Evolutionary conservation across 2,329 filamentous ascomycete genomes (phyloP).

Genomic region (Trematosphaeria pertusa): DNA sequence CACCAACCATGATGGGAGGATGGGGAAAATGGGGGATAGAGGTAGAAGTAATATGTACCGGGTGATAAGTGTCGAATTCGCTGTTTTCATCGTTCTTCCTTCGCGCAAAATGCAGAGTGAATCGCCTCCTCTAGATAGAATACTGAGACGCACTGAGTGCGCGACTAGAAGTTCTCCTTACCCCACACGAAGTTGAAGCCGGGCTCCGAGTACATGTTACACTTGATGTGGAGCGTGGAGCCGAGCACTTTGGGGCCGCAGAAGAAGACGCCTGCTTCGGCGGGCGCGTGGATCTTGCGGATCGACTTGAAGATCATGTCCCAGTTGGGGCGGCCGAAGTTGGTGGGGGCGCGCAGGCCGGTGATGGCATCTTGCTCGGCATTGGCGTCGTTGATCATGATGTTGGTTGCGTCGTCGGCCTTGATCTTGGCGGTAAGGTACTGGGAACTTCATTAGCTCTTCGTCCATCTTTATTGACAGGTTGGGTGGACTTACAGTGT

Average conservation of each 20-base stretch:
- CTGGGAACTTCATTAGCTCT: slow-evolving; percentile 38
- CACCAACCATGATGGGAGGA: slow-evolving; percentile 1
- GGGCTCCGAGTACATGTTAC: slow-evolving; percentile 86
- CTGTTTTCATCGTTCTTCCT: background rate
- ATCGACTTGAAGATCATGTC: slow-evolving; percentile 88
- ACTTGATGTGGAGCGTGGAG: slow-evolving; percentile 79
- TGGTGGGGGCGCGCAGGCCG: slow-evolving; percentile 80
- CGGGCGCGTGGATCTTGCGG: slow-evolving; percentile 67
- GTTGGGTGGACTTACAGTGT: slow-evolving; percentile 61
- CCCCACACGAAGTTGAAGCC: slow-evolving; percentile 74
- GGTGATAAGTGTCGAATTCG: slow-evolving; percentile 6
- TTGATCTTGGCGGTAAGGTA: slow-evolving; percentile 90
- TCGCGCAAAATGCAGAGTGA: background rate
- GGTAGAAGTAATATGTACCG: slow-evolving; percentile 24
- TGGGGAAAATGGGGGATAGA: too few species aligned
- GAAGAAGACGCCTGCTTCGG: slow-evolving; percentile 66
- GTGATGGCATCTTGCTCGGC: slow-evolving; percentile 86
- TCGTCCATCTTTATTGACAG: background rate
- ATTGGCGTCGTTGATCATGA: slow-evolving; percentile 91
- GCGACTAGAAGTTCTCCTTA: slow-evolving; percentile 75
- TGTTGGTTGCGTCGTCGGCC: slow-evolving; percentile 84
- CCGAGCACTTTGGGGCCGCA: slow-evolving; percentile 83
- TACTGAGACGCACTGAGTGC: too few species aligned
- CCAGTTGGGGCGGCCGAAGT: slow-evolving; percentile 88
- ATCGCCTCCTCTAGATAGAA: background rate